A percentile compares a stretch with the other conserved stretches of the same genome.
Evolutionary conservation across 257 asterid genomes (phyloP).

Genomic region (Solanum chilense): DNA sequence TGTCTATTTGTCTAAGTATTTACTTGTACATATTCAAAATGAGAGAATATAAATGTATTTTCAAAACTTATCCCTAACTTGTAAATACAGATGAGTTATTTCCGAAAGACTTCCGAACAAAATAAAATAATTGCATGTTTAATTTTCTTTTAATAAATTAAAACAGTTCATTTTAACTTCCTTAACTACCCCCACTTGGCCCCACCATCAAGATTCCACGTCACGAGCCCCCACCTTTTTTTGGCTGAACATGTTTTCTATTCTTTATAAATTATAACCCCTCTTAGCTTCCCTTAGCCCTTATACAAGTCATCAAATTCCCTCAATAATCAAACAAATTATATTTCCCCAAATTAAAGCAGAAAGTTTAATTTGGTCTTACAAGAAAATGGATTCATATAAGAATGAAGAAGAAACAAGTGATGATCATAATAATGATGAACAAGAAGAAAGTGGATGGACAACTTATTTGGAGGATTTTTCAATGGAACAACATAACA

Average conservation of each 20-base stretch:
- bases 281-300: background rate
- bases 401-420: background rate
- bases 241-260: background rate
- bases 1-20: too few species aligned
- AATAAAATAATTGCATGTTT: background rate
- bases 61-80: background rate
- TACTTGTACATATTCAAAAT: too few species aligned
- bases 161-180: slow-evolving; percentile 8
- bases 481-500: background rate
- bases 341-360: background rate
- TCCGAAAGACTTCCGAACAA: background rate
- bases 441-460: slow-evolving; percentile 35
- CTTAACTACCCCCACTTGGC: slow-evolving; percentile 11
- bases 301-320: background rate
- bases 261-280: background rate
- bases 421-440: background rate
- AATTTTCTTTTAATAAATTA: background rate
- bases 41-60: too few species aligned
- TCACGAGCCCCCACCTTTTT: slow-evolving; percentile 20
- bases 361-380: background rate
- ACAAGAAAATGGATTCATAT: background rate
- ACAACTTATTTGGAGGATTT: slow-evolving; percentile 24
- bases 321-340: background rate
- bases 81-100: background rate
- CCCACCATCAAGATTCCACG: slow-evolving; percentile 34